Base-by-base conservation (phyloP, 1,284 basidiomycete genomes). In the Ganoderma lucidum region DNA sequence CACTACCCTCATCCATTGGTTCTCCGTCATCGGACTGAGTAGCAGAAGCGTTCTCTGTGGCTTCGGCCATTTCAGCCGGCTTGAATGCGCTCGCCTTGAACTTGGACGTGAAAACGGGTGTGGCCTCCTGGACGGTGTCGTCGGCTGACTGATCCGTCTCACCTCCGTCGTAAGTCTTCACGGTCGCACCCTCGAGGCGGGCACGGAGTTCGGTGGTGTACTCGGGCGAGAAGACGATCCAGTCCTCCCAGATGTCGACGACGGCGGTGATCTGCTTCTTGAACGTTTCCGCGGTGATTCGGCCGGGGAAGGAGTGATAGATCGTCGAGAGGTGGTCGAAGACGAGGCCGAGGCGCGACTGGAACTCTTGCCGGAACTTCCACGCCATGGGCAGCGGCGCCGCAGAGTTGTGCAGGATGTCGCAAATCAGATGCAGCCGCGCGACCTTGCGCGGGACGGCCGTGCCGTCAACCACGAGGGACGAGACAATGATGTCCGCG, bases 331-430 rank as follows among this genome's bases (percentile, higher is more conserved):
- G 86, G 79, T 98, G 96, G 77, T 97, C 96, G 77, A 98, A 98
- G 14, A 97, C 95, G 48, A 92, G 87, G 15, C 94, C 94, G 1
- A 98, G 87, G 32, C 94, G 87, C 15, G 90, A 86, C 78, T 98
- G 96, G 75, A 98, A 96, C 73, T 96, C 93, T 71, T 94, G 91
- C 42, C 97, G 90, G 81, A 95, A 98, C 78, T 95, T 95, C 96
- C 96, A 98, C 19, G 95, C 95, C 80, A 93, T 94, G 2, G 94
- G 92, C 10, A 96, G 86, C 3, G 95, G 84, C 5, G 92, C 93
- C 48, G 96, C 96, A 2, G 95, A 96, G 79, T 99, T 99, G 83
- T 99, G 96, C 37, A 99, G 86, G 71, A 99, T 98, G 78, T 99
- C 98, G 76, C 96, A 98, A 65, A 99, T 94, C 60, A 98, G 88